Evolutionary conservation across 2,329 filamentous ascomycete species (phyloP), one percentile per base, ranked within the genome.

Genomic region (Hypoxylon sp.): DNA sequence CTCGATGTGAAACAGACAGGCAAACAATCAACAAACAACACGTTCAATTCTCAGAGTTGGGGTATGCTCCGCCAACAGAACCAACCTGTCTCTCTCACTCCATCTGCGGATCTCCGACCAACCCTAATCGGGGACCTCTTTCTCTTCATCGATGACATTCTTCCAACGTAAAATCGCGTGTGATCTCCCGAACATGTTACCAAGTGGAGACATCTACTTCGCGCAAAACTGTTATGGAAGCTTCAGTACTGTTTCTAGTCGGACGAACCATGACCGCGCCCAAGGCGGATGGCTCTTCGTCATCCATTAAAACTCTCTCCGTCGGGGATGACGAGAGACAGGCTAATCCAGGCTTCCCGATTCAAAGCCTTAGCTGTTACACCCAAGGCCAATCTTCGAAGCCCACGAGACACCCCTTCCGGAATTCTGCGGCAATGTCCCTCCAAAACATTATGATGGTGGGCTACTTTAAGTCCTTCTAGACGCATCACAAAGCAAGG

Each of bases 401-500:
- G 74, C 77, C 78, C 81, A 82, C 81, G 81, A 82, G 81, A 80
- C 81, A 79, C 78, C 78, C 79, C 74, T 77, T 72, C 75, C 74
- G 73, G 76, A 63, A 72, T 68, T 71, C 73, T 80, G 81, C 82
- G 81, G 81, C 81, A 76, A 80, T 76, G 78, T 78, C 72, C 76
- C 75, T 74, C 75, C 68, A 74, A 72, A 74, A 67, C 63, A 67
- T 63, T 48, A 50, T 60, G 55, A 67, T 57, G 70, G 72, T 74
- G 75, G 75, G 75, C 72, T 62, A 70, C 68, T 72, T 72, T 14
- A 67, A 73, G 73, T 69, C 66, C 73, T 75, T 71, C 68, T 72
- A 73, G 73, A 74, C 68, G 72, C 70, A 76, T 75, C 71, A 70
- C 67, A 67, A 74, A 81, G 76, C 81, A 83, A 80, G 80, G 80